phyloP scores from a whole-genome alignment of 2,329 filamentous ascomycete genomes.

The Chrysoporthe austroafricana region DNA sequence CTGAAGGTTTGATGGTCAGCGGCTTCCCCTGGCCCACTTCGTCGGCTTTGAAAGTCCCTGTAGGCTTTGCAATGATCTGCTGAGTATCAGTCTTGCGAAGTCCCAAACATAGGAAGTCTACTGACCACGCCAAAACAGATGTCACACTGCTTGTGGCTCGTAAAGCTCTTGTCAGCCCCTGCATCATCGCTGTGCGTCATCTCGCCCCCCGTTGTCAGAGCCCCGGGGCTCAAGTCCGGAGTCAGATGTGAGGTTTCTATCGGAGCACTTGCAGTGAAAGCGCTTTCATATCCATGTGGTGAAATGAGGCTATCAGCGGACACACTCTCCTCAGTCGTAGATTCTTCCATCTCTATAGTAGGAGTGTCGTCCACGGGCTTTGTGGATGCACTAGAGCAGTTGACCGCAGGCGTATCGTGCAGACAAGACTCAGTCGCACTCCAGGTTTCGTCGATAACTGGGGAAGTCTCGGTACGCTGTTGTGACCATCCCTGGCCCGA shows the following conservation, averaged over 20 bases:
- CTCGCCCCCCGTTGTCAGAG: no score
- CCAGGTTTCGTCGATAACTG: not conserved
- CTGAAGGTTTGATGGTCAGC: not conserved
- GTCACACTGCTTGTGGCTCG: not conserved
- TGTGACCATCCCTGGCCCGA: not conserved
- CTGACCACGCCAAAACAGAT: conserved; percentile 1
- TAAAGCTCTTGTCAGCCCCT: not conserved
- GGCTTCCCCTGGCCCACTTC: not conserved
- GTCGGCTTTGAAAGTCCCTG: not conserved
- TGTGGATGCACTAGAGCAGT: not conserved
- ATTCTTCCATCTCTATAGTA: not conserved
- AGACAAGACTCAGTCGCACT: not conserved
- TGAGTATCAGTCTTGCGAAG: not conserved
- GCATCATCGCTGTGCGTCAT: not conserved
- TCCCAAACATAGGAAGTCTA: not conserved
- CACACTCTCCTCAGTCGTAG: not conserved
- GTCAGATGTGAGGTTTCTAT: not conserved
- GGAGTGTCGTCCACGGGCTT: not conserved
- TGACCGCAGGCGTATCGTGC: not conserved
- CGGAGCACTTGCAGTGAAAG: not conserved
- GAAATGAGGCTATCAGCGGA: not conserved
- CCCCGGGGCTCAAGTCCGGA: not conserved
- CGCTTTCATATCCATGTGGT: not conserved
- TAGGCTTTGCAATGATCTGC: not conserved
- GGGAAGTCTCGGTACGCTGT: not conserved